A percentile compares a stretch with the other conserved stretches of the same genome.
Evolutionary conservation across 2,329 filamentous ascomycete species (phyloP).

Genomic region (Eutypella sp.): DNA sequence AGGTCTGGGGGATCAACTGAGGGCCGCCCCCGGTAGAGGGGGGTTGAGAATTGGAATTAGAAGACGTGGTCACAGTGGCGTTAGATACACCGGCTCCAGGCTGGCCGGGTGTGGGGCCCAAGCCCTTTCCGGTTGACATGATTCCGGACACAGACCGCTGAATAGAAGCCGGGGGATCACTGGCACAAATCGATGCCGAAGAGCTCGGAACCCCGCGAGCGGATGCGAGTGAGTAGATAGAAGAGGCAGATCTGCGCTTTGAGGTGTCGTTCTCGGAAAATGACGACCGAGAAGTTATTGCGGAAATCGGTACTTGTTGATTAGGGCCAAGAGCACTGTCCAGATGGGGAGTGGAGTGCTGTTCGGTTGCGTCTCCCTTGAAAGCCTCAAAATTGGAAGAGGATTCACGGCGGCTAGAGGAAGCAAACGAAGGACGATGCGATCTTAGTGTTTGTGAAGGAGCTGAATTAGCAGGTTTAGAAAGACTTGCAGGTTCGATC

Average conservation of each 20-base stretch:
- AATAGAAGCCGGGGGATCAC: slow-evolving; percentile 36
- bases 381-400: slow-evolving; percentile 35
- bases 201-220: slow-evolving; percentile 49
- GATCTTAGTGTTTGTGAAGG: slow-evolving; percentile 39
- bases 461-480: slow-evolving; percentile 58
- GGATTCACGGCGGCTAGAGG: slow-evolving; percentile 39
- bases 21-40: slow-evolving; percentile 32
- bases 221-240: slow-evolving; percentile 65
- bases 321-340: slow-evolving; percentile 22
- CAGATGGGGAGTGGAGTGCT: no score
- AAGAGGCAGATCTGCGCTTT: slow-evolving; percentile 69
- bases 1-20: slow-evolving; percentile 41
- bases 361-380: slow-evolving; percentile 37
- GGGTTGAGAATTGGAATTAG: slow-evolving; percentile 39
- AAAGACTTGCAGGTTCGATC: slow-evolving; percentile 57
- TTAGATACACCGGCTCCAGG: slow-evolving; percentile 48
- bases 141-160: slow-evolving; percentile 41
- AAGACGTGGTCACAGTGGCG: slow-evolving; percentile 50
- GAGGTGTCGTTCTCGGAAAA: slow-evolving; percentile 40
- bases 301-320: slow-evolving; percentile 42
- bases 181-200: slow-evolving; percentile 47
- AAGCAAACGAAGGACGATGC: slow-evolving; percentile 36
- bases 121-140: slow-evolving; percentile 39
- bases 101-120: slow-evolving; percentile 36
- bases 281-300: slow-evolving; percentile 41